phyloP scores from a whole-genome alignment of 1,284 basidiomycete genomes.

The Cerioporus squamosus region DNA sequence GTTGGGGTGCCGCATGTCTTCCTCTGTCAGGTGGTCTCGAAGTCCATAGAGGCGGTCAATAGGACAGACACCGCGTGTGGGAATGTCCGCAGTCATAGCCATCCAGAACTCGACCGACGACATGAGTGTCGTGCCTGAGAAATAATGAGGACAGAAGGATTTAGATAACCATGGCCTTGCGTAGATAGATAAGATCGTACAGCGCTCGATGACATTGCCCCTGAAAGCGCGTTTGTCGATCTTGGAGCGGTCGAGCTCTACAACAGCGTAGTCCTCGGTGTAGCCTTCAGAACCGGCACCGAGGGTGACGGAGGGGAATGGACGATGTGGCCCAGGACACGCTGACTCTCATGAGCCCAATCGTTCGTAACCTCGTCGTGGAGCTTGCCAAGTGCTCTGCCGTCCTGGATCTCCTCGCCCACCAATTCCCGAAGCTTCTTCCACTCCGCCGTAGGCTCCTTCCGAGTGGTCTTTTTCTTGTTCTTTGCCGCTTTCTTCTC shows the following conservation, averaged over 20 bases:
- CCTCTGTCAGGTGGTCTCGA: constrained; percentile 29
- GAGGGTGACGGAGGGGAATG: constrained; percentile 31
- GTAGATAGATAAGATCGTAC: constrained; percentile 28
- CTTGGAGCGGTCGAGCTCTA: constrained; percentile 21
- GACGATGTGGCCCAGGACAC: constrained; percentile 37
- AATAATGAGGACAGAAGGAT: constrained; percentile 33
- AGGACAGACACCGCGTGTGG: too few relatives aligned
- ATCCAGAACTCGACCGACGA: too few relatives aligned
- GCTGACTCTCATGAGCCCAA: not conserved
- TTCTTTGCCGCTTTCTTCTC: too few relatives aligned
- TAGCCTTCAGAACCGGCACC: constrained; percentile 13
- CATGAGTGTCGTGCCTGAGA: too few relatives aligned
- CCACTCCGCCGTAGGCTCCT: not conserved
- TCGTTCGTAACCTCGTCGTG: too few relatives aligned
- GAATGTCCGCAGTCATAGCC: too few relatives aligned
- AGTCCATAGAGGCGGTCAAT: constrained; percentile 16
- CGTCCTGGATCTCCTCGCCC: too few relatives aligned
- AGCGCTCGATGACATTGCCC: constrained; percentile 26
- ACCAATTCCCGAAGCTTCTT: not conserved
- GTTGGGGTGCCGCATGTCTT: constrained; percentile 31
- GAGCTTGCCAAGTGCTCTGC: too few relatives aligned
- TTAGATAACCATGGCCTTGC: not conserved
- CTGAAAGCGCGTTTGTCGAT: constrained; percentile 15
- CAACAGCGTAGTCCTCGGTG: constrained; percentile 25
- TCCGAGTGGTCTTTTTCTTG: constrained; percentile 6